Evolutionary conservation across 805 yeast species (phyloP).

Genomic region (Lachancea thermotolerans): DNA sequence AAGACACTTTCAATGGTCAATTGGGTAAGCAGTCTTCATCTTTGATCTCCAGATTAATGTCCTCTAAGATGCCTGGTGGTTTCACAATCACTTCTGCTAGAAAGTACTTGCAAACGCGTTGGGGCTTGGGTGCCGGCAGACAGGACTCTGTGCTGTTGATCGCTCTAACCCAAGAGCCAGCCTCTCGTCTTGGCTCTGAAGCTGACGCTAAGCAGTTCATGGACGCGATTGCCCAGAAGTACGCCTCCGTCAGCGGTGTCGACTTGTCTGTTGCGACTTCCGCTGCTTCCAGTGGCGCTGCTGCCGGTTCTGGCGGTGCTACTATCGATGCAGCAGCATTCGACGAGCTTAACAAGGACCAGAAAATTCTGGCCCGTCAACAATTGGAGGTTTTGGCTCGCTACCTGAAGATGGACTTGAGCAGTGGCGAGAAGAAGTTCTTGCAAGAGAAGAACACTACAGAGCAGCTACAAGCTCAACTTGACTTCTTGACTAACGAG

Average conservation of each 20-base stretch:
- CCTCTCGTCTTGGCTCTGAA: constrained; percentile 78
- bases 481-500: constrained; percentile 67
- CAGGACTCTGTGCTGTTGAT: constrained; percentile 83
- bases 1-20: constrained; percentile 79
- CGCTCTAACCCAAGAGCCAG: constrained; percentile 87
- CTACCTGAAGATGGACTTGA: constrained; percentile 86
- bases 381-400: constrained; percentile 86
- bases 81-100: constrained; percentile 88
- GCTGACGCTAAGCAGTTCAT: constrained; percentile 85
- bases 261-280: constrained; percentile 64
- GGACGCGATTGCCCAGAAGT: constrained; percentile 74
- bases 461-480: constrained; percentile 74
- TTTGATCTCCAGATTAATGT: constrained; percentile 80
- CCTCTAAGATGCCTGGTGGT: constrained; percentile 99
- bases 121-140: constrained; percentile 91
- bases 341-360: constrained; percentile 52
- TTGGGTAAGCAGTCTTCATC: constrained; percentile 93
- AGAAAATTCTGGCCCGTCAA: constrained; percentile 43
- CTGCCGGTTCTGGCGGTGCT: constrained; percentile 69
- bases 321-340: constrained; percentile 93
- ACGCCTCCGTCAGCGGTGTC: constrained; percentile 78
- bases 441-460: constrained; percentile 77
- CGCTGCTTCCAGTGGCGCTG: constrained; percentile 42
- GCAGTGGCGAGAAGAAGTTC: constrained; percentile 81
- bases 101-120: constrained; percentile 83